A percentile compares a stretch with the other conserved stretches of the same genome.
phyloP scores from a whole-genome alignment of 208 protist species.

The Tritrichomonas musculus region DNA sequence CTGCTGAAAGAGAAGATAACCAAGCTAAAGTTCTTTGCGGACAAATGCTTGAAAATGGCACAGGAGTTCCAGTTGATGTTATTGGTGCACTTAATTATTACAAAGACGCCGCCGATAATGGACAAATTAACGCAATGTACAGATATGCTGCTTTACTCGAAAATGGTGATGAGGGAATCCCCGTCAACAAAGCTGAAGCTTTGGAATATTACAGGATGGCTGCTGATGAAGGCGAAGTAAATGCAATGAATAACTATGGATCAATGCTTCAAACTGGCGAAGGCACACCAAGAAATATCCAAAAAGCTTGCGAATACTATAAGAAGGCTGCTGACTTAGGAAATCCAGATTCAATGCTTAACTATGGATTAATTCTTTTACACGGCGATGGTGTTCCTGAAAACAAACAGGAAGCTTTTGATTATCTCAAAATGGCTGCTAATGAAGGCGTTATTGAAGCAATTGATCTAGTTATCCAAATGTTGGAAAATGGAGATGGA shows the following conservation, averaged over 20 bases:
- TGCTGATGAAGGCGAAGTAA: not conserved
- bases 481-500: not conserved
- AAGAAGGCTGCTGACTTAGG: not conserved
- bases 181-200: not conserved
- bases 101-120: not conserved
- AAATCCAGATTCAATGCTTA: not conserved
- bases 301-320: not conserved
- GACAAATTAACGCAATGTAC: too few relatives aligned
- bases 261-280: not conserved
- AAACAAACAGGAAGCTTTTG: not conserved
- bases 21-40: not conserved
- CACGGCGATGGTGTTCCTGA: not conserved
- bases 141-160: not conserved
- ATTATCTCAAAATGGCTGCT: not conserved
- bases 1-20: not conserved
- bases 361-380: not conserved
- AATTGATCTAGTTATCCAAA: too few relatives aligned
- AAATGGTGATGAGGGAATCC: not conserved
- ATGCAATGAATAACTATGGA: not conserved
- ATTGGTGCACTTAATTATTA: not conserved
- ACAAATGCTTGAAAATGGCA: not conserved
- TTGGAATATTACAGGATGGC: not conserved
- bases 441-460: too few relatives aligned
- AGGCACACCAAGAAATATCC: not conserved
- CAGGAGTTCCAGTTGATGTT: not conserved